These are phyloP conservation scores for Solanum chmielewskii DNA, from an alignment of 257 asterid species.

Conservation along the genomic window DNA sequence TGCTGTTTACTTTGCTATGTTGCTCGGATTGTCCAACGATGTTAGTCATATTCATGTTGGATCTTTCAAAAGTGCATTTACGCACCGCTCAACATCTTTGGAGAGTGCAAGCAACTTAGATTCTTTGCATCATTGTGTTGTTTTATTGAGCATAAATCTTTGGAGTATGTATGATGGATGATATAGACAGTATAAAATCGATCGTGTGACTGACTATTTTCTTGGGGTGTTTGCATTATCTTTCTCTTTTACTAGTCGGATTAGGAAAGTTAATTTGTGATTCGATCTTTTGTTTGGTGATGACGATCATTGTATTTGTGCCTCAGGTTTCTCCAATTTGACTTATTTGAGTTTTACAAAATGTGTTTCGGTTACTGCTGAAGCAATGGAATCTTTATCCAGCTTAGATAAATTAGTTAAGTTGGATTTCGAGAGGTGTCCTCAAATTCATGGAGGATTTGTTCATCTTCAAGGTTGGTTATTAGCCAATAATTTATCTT, in stretches of 20 bases:
- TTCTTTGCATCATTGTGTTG: neutral
- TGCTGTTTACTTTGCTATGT: neutral
- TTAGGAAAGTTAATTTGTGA: neutral
- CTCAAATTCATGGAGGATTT: slow-evolving; percentile 82
- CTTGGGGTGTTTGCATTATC: neutral
- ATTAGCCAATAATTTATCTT: neutral
- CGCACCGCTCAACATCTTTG: neutral
- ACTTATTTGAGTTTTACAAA: slow-evolving; percentile 56
- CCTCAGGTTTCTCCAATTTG: slow-evolving; percentile 62
- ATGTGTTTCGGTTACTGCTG: slow-evolving; percentile 58
- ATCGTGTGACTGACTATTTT: neutral
- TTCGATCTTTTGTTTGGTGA: neutral
- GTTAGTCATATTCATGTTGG: neutral
- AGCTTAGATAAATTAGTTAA: slow-evolving; percentile 57
- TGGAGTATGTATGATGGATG: neutral
- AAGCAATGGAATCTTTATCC: slow-evolving; percentile 54
- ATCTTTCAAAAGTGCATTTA: neutral
- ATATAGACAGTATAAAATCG: neutral
- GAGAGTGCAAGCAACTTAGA: neutral
- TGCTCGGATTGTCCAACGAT: neutral
- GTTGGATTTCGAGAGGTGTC: slow-evolving; percentile 89
- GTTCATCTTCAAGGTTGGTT: slow-evolving; percentile 66
- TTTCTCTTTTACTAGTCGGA: neutral
- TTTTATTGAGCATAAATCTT: neutral
- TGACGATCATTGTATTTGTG: neutral